Conservation (phyloP, 2,329 filamentous ascomycete species). For the Xylaria sp. region DNA sequence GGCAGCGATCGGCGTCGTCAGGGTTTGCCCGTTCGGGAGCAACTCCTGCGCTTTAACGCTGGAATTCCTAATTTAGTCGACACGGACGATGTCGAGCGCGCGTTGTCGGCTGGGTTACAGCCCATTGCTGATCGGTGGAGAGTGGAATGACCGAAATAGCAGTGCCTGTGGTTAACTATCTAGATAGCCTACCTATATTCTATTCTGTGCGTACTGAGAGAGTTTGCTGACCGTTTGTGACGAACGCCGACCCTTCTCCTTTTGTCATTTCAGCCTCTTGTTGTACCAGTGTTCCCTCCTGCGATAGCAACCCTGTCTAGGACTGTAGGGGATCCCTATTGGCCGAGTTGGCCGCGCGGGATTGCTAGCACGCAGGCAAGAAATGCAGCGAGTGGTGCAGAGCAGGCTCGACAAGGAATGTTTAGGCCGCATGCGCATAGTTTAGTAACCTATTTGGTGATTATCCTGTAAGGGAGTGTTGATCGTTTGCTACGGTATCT, state of each 20-base stretch:
- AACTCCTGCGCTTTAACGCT: not conserved
- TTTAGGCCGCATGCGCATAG: not conserved
- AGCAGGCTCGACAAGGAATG: not conserved
- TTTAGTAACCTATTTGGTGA: not conserved
- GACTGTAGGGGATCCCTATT: slow-evolving; percentile 11
- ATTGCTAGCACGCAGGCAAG: not conserved
- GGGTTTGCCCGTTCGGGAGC: slow-evolving; percentile 23
- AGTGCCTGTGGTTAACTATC: not conserved
- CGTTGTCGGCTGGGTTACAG: slow-evolving; percentile 21
- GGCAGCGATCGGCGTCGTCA: slow-evolving; percentile 6
- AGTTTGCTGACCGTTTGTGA: slow-evolving; percentile 12
- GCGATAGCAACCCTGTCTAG: slow-evolving; percentile 7
- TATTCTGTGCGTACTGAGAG: not conserved
- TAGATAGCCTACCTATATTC: not conserved
- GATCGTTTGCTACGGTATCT: slow-evolving; percentile 16
- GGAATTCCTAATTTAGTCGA: slow-evolving; percentile 9
- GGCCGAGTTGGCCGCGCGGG: not conserved
- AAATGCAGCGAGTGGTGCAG: not conserved
- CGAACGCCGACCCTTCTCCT: slow-evolving; percentile 8
- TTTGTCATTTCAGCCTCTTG: slow-evolving; percentile 22
- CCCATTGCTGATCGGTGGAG: slow-evolving; percentile 28
- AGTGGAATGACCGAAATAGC: slow-evolving; percentile 19
- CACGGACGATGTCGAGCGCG: slow-evolving; percentile 2
- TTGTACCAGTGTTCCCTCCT: not conserved
- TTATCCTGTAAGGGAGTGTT: not conserved